A percentile compares a stretch with the other conserved stretches of the same genome.
Conservation (phyloP, 257 asterid genomes). For the Verbena officinalis region DNA sequence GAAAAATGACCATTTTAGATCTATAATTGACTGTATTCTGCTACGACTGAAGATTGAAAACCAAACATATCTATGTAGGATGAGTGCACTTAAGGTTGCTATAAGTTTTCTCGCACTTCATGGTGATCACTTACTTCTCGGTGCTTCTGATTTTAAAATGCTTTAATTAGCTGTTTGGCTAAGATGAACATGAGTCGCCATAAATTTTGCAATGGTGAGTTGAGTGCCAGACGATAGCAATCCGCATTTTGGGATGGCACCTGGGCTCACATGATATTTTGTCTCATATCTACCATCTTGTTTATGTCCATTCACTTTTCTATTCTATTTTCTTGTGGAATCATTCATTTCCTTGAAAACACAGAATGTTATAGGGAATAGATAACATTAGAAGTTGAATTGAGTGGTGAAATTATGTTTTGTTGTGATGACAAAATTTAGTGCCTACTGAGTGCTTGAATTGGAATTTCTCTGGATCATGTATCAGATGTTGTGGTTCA, state of each 20-base stretch:
- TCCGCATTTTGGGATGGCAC: background rate
- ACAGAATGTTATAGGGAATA: conserved; percentile 16
- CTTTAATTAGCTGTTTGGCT: background rate
- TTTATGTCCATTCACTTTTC: conserved; percentile 7
- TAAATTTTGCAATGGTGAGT: background rate
- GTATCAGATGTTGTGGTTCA: conserved; percentile 13
- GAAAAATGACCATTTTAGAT: conserved; percentile 10
- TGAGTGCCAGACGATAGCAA: background rate
- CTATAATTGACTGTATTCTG: conserved; percentile 17
- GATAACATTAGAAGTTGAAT: conserved; percentile 12
- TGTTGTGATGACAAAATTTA: conserved; percentile 3
- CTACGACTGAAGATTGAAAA: background rate
- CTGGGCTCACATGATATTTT: conserved; percentile 14
- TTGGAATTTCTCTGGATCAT: conserved; percentile 20
- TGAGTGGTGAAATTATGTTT: background rate
- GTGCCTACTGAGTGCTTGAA: conserved; percentile 20
- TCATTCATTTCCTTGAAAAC: conserved; percentile 8
- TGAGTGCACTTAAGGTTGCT: background rate
- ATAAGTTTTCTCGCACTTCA: background rate
- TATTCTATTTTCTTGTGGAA: conserved; percentile 13
- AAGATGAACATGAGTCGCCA: background rate
- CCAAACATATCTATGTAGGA: background rate
- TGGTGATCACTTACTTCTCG: conserved; percentile 9
- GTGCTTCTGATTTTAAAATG: background rate
- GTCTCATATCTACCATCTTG: conserved; percentile 1